Conservation (phyloP, 176 grass and related monocot species). For the Hsuehochloa calcarea region DNA sequence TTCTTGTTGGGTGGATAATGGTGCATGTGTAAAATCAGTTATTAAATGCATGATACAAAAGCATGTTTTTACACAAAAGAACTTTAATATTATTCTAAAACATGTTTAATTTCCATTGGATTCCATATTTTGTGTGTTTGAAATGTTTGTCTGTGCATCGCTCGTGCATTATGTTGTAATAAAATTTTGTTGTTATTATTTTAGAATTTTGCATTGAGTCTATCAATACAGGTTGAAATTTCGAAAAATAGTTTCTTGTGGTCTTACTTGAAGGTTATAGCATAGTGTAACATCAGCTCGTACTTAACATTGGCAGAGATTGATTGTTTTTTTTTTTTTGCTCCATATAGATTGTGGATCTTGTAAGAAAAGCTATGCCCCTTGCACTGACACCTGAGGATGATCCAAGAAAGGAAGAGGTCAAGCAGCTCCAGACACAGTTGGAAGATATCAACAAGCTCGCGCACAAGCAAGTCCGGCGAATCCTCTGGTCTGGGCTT, state of each 20-base stretch:
- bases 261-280: background rate
- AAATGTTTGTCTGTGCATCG: background rate
- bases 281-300: background rate
- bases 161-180: background rate
- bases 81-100: background rate
- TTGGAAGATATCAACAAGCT: slow-evolving; percentile 81
- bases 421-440: slow-evolving; percentile 62
- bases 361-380: slow-evolving; percentile 75
- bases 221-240: background rate
- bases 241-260: background rate
- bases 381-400: slow-evolving; percentile 61
- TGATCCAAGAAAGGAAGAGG: slow-evolving; percentile 86
- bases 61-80: background rate
- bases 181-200: background rate
- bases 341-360: slow-evolving; percentile 72
- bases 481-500: slow-evolving; percentile 82
- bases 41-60: slow-evolving; percentile 11
- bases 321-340: background rate
- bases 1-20: background rate
- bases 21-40: slow-evolving; percentile 6
- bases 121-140: background rate
- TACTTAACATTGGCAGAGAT: background rate
- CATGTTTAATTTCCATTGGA: background rate
- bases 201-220: background rate
- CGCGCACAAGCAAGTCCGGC: slow-evolving; percentile 86